These are phyloP conservation scores for Trichoderma afroharzianum DNA, from an alignment of 2,329 filamentous ascomycete genomes.

Conservation along the genomic window DNA sequence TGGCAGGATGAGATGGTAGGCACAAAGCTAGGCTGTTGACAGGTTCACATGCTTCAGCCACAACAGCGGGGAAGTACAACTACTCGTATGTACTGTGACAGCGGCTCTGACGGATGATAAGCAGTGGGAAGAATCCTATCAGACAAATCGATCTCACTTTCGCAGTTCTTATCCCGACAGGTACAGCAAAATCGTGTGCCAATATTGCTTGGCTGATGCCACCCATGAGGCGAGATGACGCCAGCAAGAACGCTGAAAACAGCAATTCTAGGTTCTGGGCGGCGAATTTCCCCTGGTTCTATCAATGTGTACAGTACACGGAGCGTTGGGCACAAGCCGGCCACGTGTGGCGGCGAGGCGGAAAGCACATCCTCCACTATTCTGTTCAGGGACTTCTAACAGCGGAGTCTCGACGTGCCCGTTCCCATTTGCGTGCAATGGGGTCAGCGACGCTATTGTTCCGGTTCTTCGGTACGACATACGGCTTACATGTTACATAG, in stretches of 20 bases:
- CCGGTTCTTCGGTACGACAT: neutral
- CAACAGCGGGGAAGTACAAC: neutral
- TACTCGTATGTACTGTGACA: neutral
- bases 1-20: neutral
- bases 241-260: neutral
- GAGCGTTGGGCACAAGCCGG: neutral
- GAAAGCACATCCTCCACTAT: neutral
- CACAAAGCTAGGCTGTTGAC: neutral
- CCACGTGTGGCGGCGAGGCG: constrained; percentile 5
- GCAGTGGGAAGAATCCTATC: neutral
- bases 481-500: neutral
- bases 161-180: neutral
- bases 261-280: neutral
- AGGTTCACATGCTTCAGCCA: constrained; percentile 6
- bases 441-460: neutral
- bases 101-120: neutral
- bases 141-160: neutral
- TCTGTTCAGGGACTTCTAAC: neutral
- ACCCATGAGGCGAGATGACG: neutral
- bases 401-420: neutral
- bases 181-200: neutral
- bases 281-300: neutral
- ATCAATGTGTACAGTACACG: neutral
- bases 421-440: neutral
- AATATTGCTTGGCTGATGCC: neutral